Conservation (phyloP, 1,284 basidiomycete species). For the Ganoderma boninense region DNA sequence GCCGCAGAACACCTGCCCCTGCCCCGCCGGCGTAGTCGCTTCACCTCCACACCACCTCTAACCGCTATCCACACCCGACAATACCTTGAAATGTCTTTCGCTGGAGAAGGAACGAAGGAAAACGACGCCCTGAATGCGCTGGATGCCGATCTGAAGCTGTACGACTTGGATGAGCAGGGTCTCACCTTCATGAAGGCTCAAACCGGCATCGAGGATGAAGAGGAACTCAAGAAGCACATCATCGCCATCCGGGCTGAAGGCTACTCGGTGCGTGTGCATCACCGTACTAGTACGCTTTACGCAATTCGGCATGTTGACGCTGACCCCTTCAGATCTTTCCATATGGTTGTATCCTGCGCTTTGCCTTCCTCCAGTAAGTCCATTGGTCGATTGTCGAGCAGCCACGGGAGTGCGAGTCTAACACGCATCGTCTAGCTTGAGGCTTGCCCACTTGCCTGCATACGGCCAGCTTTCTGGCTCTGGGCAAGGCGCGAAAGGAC, state of each 20-base stretch:
- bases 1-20: not conserved
- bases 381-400: not conserved
- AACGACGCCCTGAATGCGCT: not conserved
- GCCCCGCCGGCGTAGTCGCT: not conserved
- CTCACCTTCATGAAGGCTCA: constrained; percentile 40
- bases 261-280: not conserved
- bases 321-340: constrained; percentile 2
- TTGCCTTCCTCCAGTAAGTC: constrained; percentile 15
- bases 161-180: not conserved
- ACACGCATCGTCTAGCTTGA: not conserved
- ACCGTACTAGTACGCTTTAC: not conserved
- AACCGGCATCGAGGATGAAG: constrained; percentile 48
- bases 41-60: not conserved
- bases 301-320: not conserved
- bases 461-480: constrained; percentile 7
- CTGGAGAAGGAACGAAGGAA: not conserved
- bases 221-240: constrained; percentile 53
- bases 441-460: constrained; percentile 6
- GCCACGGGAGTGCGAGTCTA: no score
- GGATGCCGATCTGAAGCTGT: not conserved
- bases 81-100: not conserved
- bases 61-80: not conserved
- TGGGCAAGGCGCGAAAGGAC: constrained; percentile 10
- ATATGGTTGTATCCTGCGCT: constrained; percentile 8
- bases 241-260: constrained; percentile 46